phyloP scores from a whole-genome alignment of 2,329 filamentous ascomycete genomes.

The Alternaria sp. region DNA sequence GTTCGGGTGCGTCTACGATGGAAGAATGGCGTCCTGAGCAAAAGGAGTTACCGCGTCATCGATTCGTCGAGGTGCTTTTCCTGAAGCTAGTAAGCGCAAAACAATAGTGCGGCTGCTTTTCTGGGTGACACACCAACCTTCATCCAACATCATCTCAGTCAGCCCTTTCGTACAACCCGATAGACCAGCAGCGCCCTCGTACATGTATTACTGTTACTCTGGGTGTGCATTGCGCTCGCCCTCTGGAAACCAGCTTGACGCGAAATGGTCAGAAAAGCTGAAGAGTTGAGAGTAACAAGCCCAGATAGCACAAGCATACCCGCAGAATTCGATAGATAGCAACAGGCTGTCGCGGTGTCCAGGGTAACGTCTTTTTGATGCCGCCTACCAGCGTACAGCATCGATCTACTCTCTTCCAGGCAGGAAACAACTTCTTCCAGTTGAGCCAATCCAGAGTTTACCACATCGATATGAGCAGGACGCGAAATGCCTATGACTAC shows the following conservation, averaged over 20 bases:
- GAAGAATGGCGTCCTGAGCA: neutral
- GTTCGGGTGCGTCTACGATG: neutral
- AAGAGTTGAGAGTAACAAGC: neutral
- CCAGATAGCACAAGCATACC: neutral
- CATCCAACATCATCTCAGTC: slow-evolving; percentile 6
- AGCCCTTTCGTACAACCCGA: neutral
- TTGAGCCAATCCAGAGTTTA: neutral
- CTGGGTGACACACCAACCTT: slow-evolving; percentile 4
- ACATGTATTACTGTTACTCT: neutral
- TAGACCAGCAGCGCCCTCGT: neutral
- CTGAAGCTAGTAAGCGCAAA: neutral
- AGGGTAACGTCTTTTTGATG: neutral
- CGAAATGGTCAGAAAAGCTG: neutral
- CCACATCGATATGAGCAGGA: neutral
- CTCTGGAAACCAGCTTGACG: neutral
- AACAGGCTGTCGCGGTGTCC: neutral
- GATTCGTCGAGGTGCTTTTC: neutral
- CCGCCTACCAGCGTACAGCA: neutral
- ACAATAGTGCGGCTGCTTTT: neutral
- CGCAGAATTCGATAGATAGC: neutral
- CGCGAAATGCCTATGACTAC: too few species aligned
- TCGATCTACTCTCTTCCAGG: neutral
- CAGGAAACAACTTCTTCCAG: neutral
- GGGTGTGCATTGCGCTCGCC: neutral
- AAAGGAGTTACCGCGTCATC: slow-evolving; percentile 12